These are phyloP conservation scores for Lepidium sativum DNA, from an alignment of 345 rosid genomes.

Conservation along the genomic window DNA sequence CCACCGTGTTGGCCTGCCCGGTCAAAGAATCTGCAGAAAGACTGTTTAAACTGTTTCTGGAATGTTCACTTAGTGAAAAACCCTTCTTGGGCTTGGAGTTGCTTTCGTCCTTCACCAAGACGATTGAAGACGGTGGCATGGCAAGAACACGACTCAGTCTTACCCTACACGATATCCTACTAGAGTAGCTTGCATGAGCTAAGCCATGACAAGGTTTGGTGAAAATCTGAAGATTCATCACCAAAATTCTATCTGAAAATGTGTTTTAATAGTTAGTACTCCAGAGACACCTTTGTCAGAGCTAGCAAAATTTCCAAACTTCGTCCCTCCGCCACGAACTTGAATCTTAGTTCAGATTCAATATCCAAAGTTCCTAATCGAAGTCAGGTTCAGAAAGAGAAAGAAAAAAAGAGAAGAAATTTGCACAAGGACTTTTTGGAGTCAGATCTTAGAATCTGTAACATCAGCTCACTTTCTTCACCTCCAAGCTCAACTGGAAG, in stretches of 20 bases:
- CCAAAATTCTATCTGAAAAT: conserved; percentile 42
- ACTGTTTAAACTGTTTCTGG: conserved; percentile 14
- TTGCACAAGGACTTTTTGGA: background rate
- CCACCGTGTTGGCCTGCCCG: conserved; percentile 51
- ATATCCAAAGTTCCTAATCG: background rate
- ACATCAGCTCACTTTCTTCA: background rate
- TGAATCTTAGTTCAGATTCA: background rate
- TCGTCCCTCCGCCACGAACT: background rate
- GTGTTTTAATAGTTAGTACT: background rate
- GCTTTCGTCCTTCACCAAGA: conserved; percentile 49
- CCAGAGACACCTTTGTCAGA: conserved; percentile 4
- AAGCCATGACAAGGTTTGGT: conserved; percentile 33
- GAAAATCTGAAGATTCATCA: conserved; percentile 36
- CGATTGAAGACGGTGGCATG: conserved; percentile 43
- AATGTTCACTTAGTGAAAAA: conserved; percentile 24
- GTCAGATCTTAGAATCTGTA: conserved; percentile 1
- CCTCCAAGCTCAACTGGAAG: background rate
- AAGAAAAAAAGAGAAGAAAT: background rate
- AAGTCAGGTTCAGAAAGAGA: background rate
- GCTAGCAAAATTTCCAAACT: conserved; percentile 10
- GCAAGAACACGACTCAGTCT: conserved; percentile 42
- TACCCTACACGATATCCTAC: conserved; percentile 12
- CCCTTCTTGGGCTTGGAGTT: conserved; percentile 38
- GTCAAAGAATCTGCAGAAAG: conserved; percentile 34
- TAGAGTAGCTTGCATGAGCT: conserved; percentile 22